Percentiles rank a stretch among this genome's conserved stretches.
phyloP scores from a whole-genome alignment of 2,329 filamentous ascomycete genomes.

The Colletotrichum orbiculare region DNA sequence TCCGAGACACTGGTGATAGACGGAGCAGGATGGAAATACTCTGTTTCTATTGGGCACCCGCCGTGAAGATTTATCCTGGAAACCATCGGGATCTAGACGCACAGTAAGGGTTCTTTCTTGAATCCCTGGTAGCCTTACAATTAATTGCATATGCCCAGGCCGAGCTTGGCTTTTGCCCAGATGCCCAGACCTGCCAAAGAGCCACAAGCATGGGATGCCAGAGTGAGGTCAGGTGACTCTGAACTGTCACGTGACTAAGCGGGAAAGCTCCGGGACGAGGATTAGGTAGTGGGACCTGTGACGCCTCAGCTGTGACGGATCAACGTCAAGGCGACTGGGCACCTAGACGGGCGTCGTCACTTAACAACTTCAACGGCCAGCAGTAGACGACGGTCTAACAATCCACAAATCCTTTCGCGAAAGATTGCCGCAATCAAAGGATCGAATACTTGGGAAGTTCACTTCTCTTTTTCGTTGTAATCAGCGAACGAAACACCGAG shows the following conservation, averaged over 20 bases:
- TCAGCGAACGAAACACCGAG: conserved; percentile 10
- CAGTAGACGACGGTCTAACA: neutral
- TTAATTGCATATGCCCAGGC: conserved; percentile 13
- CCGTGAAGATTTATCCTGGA: too few relatives aligned
- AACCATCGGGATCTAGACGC: neutral
- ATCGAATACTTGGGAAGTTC: neutral
- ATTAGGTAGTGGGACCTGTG: conserved; percentile 29
- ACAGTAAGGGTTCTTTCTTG: neutral
- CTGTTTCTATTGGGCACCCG: too few relatives aligned
- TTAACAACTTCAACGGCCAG: conserved; percentile 16
- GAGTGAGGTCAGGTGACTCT: conserved; percentile 6
- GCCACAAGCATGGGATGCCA: neutral
- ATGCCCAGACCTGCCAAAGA: conserved; percentile 8
- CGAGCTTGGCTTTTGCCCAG: neutral
- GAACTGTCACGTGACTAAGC: fast-evolving
- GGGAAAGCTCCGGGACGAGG: conserved; percentile 15
- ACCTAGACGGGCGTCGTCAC: conserved; percentile 12
- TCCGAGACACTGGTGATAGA: neutral
- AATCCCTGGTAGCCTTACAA: neutral
- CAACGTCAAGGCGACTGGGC: conserved; percentile 34
- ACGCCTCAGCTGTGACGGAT: conserved; percentile 36
- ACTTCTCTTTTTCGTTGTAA: neutral
- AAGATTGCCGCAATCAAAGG: too few relatives aligned
- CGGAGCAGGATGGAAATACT: neutral
- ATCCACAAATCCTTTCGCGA: neutral